phyloP scores from a whole-genome alignment of 768 basidiomycete genomes.

The Auricularia sp. region DNA sequence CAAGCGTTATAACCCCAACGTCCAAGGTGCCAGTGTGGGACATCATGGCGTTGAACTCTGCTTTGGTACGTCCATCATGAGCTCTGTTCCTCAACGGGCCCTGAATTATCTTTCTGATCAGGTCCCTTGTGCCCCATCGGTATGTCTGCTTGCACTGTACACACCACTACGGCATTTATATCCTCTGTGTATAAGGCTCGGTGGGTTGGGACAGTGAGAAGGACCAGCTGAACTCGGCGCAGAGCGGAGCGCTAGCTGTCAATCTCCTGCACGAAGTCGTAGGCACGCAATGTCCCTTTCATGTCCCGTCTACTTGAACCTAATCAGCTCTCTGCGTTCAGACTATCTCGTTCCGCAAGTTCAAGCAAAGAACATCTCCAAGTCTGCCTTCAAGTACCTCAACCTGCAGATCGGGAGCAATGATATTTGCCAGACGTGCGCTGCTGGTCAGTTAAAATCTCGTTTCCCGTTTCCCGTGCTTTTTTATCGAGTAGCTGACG shows the following conservation, averaged over 20 bases:
- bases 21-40: constrained; percentile 9
- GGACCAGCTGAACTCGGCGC: constrained; percentile 11
- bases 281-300: background rate
- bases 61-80: constrained; percentile 7
- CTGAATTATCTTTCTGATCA: background rate
- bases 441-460: background rate
- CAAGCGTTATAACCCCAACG: constrained; percentile 9
- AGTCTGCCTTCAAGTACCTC: constrained; percentile 10
- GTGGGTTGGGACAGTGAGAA: constrained; percentile 10
- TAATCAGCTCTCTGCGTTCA: background rate
- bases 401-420: constrained; percentile 13
- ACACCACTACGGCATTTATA: background rate
- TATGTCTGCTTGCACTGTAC: background rate
- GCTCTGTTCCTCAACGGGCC: background rate
- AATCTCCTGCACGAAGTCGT: constrained; percentile 10
- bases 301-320: too few species aligned
- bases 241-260: constrained; percentile 9
- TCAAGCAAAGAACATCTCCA: constrained; percentile 3
- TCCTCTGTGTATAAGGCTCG: constrained; percentile 1
- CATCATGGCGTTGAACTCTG: constrained; percentile 11
- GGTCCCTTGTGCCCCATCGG: background rate
- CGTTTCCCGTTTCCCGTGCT: background rate
- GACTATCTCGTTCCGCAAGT: constrained; percentile 12
- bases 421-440: constrained; percentile 10
- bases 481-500: background rate